phyloP scores from a whole-genome alignment of 2,329 filamentous ascomycete species.

The Elsinoe necatrix region DNA sequence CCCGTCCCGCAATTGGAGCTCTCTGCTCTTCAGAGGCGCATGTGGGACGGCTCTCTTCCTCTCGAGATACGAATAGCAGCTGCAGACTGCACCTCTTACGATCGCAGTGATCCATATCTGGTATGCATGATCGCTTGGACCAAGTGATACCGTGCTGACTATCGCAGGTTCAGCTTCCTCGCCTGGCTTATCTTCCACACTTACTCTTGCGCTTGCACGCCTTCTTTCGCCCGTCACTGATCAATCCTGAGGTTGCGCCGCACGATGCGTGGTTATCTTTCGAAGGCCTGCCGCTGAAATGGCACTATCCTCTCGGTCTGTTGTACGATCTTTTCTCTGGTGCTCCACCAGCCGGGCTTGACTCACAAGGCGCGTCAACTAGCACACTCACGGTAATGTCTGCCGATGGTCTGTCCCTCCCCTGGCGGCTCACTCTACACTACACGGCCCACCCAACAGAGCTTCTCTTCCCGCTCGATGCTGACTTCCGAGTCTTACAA shows the following conservation, averaged over 20 bases:
- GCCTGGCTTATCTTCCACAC: slow-evolving; percentile 61
- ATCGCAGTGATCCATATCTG: slow-evolving; percentile 53
- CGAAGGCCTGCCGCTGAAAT: slow-evolving; percentile 60
- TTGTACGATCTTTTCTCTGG: slow-evolving; percentile 62
- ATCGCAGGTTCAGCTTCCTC: slow-evolving; percentile 50
- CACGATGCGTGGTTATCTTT: slow-evolving; percentile 57
- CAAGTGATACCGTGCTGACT: not conserved
- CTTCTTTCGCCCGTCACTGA: slow-evolving; percentile 53
- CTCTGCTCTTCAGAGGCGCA: slow-evolving; percentile 37
- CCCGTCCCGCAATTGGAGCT: not conserved
- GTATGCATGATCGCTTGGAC: slow-evolving; percentile 30
- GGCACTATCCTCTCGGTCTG: slow-evolving; percentile 62
- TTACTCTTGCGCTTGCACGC: slow-evolving; percentile 53
- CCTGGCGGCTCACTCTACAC: slow-evolving; percentile 57
- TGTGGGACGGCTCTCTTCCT: slow-evolving; percentile 54
- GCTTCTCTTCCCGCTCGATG: slow-evolving; percentile 50
- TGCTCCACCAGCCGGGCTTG: slow-evolving; percentile 34
- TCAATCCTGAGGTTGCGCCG: slow-evolving; percentile 46
- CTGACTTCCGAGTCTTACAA: slow-evolving; percentile 47
- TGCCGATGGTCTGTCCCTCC: slow-evolving; percentile 32
- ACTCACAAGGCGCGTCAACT: not conserved
- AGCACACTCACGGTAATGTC: not conserved
- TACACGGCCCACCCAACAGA: slow-evolving; percentile 51
- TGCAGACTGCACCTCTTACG: slow-evolving; percentile 52
- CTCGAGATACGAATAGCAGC: slow-evolving; percentile 52